A percentile compares a stretch with the other conserved stretches of the same genome.
Evolutionary conservation across 2,329 filamentous ascomycete species (phyloP).

Genomic region (Uncinocarpus reesii): DNA sequence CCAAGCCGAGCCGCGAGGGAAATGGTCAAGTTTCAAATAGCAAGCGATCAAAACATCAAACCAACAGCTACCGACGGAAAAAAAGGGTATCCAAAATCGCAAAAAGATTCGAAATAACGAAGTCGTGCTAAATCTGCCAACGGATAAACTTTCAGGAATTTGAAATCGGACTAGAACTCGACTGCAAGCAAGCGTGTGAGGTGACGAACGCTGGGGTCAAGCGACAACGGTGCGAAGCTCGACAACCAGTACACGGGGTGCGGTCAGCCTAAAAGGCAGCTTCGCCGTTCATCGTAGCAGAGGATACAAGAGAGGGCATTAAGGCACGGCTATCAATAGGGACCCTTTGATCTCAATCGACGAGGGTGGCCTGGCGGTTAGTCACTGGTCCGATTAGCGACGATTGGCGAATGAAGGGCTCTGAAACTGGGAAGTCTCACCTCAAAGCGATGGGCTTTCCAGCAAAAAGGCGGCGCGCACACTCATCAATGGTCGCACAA

Average conservation of each 20-base stretch:
- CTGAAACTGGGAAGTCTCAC: conserved; percentile 5
- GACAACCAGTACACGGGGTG: neutral
- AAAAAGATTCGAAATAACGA: neutral
- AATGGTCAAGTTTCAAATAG: neutral
- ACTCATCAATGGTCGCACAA: neutral
- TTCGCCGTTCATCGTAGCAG: neutral
- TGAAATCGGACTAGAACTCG: conserved; percentile 11
- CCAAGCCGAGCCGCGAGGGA: no score
- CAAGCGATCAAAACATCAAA: neutral
- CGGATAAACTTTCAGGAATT: conserved; percentile 8
- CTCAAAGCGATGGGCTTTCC: neutral
- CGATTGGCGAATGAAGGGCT: conserved; percentile 3
- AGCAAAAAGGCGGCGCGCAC: neutral
- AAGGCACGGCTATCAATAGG: neutral
- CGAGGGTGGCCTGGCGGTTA: neutral
- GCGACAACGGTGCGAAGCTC: neutral
- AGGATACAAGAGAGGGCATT: neutral
- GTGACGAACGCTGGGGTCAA: conserved; percentile 4
- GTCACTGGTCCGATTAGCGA: neutral
- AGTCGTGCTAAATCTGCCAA: neutral
- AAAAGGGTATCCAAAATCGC: neutral
- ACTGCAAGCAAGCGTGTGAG: conserved; percentile 3
- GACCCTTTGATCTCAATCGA: neutral
- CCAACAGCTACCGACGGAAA: neutral
- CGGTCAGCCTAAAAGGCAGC: neutral